Evolutionary conservation across 2,329 filamentous ascomycete species (phyloP).

Genomic region (Furcasterigmium furcatum): DNA sequence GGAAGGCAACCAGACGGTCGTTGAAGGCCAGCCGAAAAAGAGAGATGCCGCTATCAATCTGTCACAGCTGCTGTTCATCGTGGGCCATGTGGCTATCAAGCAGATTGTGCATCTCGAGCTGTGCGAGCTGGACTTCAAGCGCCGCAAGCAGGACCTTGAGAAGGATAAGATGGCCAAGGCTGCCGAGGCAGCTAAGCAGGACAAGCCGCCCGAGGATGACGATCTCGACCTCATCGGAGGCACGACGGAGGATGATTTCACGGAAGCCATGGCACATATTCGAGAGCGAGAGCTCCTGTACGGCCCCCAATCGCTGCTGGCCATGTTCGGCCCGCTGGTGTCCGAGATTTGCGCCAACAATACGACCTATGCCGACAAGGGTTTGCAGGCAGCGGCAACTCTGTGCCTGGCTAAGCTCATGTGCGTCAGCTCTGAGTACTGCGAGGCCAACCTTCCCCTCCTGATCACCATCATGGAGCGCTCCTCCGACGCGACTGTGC

Average conservation of each 20-base stretch:
- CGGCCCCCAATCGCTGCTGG: slow-evolving; percentile 78
- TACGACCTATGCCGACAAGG: slow-evolving; percentile 84
- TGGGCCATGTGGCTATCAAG: slow-evolving; percentile 96
- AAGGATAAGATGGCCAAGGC: slow-evolving; percentile 52
- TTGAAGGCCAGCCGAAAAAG: slow-evolving; percentile 43
- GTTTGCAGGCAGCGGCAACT: slow-evolving; percentile 88
- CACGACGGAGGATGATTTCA: slow-evolving; percentile 91
- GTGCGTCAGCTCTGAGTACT: slow-evolving; percentile 97
- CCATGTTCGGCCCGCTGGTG: slow-evolving; percentile 87
- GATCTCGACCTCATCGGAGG: slow-evolving; percentile 96
- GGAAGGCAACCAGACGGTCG: slow-evolving; percentile 17
- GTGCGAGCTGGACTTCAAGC: slow-evolving; percentile 98
- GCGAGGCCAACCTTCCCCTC: slow-evolving; percentile 85
- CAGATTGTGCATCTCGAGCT: slow-evolving; percentile 97
- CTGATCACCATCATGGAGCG: slow-evolving; percentile 98
- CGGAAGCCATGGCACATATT: slow-evolving; percentile 80
- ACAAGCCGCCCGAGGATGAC: slow-evolving; percentile 63
- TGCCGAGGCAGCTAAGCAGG: slow-evolving; percentile 24
- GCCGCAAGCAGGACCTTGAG: slow-evolving; percentile 86
- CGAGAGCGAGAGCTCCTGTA: slow-evolving; percentile 81
- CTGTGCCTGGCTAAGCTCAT: slow-evolving; percentile 96
- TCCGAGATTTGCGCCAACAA: slow-evolving; percentile 94
- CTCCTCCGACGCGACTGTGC: slow-evolving; percentile 85
- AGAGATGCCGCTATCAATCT: slow-evolving; percentile 71
- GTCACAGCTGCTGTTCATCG: slow-evolving; percentile 90